Percentiles rank a stretch among this genome's conserved stretches.
Conservation (phyloP, 208 protist species). For the Naegleria lovaniensis region DNA sequence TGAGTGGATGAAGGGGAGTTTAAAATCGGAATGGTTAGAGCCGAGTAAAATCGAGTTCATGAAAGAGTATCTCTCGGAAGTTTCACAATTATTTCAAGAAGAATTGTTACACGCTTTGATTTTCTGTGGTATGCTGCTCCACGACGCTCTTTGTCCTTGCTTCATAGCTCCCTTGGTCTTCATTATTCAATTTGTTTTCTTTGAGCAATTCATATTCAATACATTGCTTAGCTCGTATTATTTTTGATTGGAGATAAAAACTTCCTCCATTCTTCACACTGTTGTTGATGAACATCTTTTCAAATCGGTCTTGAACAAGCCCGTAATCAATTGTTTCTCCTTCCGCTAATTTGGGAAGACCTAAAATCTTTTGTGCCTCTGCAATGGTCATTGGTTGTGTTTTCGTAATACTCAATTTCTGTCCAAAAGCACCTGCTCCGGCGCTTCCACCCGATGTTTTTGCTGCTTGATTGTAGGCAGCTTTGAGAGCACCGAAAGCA, state of each 20-base stretch:
- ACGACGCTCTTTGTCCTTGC: neutral
- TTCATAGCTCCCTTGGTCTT: neutral
- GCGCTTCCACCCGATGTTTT: neutral
- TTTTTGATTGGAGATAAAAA: conserved; percentile 18
- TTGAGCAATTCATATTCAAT: neutral
- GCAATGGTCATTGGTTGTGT: neutral
- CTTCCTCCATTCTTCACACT: neutral
- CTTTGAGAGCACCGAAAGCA: neutral
- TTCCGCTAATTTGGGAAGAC: neutral
- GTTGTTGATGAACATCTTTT: conserved; percentile 8
- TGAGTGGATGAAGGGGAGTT: no score
- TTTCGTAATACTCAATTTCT: neutral
- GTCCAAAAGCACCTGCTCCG: neutral
- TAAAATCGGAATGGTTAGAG: no score
- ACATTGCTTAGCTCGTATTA: conserved; percentile 1
- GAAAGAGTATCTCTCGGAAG: no score
- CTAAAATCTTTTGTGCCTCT: conserved; percentile 4
- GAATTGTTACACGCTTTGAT: neutral
- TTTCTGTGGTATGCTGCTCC: neutral
- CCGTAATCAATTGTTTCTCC: neutral
- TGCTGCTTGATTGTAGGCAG: conserved; percentile 17
- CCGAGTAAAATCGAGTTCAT: no score
- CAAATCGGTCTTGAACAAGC: neutral
- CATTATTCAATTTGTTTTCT: neutral
- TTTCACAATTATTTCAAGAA: no score